Evolutionary conservation across 371 early-diverging fungal genomes (phyloP).

Genomic region (Chytridium lagenaria): DNA sequence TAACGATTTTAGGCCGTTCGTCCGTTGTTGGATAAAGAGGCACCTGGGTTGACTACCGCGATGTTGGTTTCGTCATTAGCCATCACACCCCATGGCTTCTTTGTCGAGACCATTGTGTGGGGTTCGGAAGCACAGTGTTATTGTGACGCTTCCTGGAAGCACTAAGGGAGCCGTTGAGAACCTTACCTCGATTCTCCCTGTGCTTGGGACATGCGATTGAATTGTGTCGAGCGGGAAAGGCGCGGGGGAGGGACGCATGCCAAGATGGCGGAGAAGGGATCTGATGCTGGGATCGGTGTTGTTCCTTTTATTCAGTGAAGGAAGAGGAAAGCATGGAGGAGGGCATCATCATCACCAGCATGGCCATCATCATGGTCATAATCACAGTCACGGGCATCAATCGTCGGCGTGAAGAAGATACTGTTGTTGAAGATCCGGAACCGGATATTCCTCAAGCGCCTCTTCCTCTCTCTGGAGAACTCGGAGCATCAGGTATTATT

Average conservation of each 20-base stretch:
- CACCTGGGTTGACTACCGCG: slow-evolving; percentile 78
- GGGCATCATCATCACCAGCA: slow-evolving; percentile 21
- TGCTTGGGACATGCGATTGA: slow-evolving; percentile 86
- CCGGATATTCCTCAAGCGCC: neutral
- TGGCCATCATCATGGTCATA: slow-evolving; percentile 56
- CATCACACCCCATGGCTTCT: slow-evolving; percentile 88
- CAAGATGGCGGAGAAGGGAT: slow-evolving; percentile 43
- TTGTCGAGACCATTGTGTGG: slow-evolving; percentile 85
- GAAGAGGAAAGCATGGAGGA: slow-evolving; percentile 1
- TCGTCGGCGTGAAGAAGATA: too few relatives aligned
- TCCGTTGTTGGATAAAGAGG: slow-evolving; percentile 70
- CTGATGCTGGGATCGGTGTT: neutral
- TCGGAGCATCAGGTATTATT: slow-evolving; percentile 26
- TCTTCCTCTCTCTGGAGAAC: slow-evolving; percentile 12
- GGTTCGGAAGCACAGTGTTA: slow-evolving; percentile 67
- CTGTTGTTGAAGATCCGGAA: neutral
- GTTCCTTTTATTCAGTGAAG: neutral
- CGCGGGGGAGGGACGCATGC: slow-evolving; percentile 56
- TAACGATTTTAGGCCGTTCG: slow-evolving; percentile 62
- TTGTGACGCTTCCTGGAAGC: slow-evolving; percentile 89
- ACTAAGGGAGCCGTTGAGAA: slow-evolving; percentile 86
- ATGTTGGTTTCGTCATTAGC: slow-evolving; percentile 73
- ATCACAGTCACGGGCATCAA: slow-evolving; percentile 43
- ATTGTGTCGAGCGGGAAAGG: slow-evolving; percentile 57
- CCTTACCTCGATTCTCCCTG: slow-evolving; percentile 67